phyloP scores from a whole-genome alignment of 176 grass and related monocot species.

The Triticum turgidum region DNA sequence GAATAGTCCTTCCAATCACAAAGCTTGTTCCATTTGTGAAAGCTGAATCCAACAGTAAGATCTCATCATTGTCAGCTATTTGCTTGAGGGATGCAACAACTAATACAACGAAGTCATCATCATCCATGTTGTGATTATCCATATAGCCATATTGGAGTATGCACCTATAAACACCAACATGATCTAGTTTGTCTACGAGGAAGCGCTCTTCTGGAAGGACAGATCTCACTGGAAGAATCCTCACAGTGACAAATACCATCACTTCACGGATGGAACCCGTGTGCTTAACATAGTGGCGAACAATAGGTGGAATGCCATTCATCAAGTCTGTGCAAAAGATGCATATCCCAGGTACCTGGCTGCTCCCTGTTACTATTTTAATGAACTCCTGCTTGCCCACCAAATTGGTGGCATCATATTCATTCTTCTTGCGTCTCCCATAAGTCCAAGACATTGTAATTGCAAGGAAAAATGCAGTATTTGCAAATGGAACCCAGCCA shows the following conservation, averaged over 20 bases:
- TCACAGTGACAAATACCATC: constrained; percentile 73
- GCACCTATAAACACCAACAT: constrained; percentile 66
- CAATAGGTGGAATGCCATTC: constrained; percentile 78
- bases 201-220: constrained; percentile 74
- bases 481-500: constrained; percentile 85
- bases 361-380: constrained; percentile 26
- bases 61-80: constrained; percentile 47
- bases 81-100: constrained; percentile 59
- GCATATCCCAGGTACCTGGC: constrained; percentile 54
- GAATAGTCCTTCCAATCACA: constrained; percentile 67
- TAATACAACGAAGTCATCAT: constrained; percentile 55
- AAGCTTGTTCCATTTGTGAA: constrained; percentile 59
- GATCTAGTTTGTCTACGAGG: constrained; percentile 61
- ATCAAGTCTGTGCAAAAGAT: constrained; percentile 83
- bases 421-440: constrained; percentile 65
- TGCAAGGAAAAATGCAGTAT: constrained; percentile 62
- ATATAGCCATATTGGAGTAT: constrained; percentile 83
- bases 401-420: constrained; percentile 57
- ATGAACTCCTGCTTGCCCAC: constrained; percentile 53
- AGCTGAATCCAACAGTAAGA: constrained; percentile 37
- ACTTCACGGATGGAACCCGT: constrained; percentile 52
- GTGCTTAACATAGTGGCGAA: constrained; percentile 60
- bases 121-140: constrained; percentile 66
- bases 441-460: constrained; percentile 85
- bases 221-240: constrained; percentile 54